Base-by-base conservation (phyloP, 169 alveolate species). In the Plasmodium vinckei region DNA sequence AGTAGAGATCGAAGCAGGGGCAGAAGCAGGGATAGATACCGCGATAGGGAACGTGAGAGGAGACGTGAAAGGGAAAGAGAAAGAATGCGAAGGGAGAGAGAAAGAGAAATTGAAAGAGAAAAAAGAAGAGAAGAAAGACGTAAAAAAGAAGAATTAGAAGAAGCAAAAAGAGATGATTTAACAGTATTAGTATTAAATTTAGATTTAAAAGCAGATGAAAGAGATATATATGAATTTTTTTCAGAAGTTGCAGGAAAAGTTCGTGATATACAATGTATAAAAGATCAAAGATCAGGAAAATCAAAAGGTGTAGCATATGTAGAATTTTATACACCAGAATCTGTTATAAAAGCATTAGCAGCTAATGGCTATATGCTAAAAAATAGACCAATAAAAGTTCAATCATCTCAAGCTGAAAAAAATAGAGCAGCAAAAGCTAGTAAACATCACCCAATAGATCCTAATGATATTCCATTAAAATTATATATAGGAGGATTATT, bases 241-340 rank as follows among this genome's bases (percentile, higher is more conserved):
- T 94, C 98, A 15, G 94, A 97, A 21, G 95, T 96, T 69, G 99
- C 99, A 5, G 99, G 99, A n/a, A 97, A 98, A 65, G 98, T 98
- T 19, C 93, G 99, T 33, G 99, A 98, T 87, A 98, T 98, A 15
- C 98, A 98, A 92, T 92, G 98, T 61, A 97, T 98, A 69, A 88
- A 99, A 87, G 99, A 98, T 88, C 92, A 94, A 60, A 97, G 98
- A 73, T 95, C 99, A 44, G 99, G 99, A 10, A 96, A 97, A 77
- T 96, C 99, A 33, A 98, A 98, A 94, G 99, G 99, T 56, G 98
- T 98, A 63, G 98, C 99, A 47, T 98, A 98, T 87, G 99, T 98
- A 12, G 99, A 98, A 94, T 98, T 98, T 87, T 97, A 97, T 92
- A 96, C 98, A 21, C 98, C 97, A 56, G 99, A 98, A 86, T 93